Conservation (phyloP, 2,329 filamentous ascomycete genomes). For the Sporothrix variecibatus region DNA sequence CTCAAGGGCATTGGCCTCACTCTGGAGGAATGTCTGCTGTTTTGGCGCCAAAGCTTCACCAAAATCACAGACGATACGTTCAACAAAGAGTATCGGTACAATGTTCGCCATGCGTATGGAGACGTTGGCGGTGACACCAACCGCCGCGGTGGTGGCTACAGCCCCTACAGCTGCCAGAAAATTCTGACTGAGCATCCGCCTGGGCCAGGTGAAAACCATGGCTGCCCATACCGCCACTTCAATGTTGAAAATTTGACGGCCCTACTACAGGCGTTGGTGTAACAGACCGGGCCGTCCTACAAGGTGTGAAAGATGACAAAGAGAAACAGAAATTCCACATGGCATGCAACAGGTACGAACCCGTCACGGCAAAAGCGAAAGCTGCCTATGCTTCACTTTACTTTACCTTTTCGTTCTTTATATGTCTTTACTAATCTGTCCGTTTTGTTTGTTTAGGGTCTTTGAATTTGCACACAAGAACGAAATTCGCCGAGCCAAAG, state of each 20-base stretch:
- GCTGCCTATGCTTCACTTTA: neutral
- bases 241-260: conserved; percentile 79
- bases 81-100: conserved; percentile 97
- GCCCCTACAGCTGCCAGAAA: conserved; percentile 91
- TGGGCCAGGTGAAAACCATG: conserved; percentile 83
- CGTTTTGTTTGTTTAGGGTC: conserved; percentile 54
- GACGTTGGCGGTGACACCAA: conserved; percentile 93
- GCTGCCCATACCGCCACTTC: conserved; percentile 96
- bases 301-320: conserved; percentile 84
- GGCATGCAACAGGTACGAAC: conserved; percentile 78
- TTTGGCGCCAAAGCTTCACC: conserved; percentile 87
- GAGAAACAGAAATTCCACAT: conserved; percentile 88
- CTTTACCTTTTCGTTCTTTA: conserved; percentile 11
- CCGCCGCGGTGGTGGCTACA: conserved; percentile 81
- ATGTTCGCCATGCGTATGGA: conserved; percentile 91
- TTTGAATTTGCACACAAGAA: conserved; percentile 85
- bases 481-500: conserved; percentile 75
- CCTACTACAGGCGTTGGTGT: conserved; percentile 78
- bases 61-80: conserved; percentile 91
- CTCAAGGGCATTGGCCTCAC: conserved; percentile 91
- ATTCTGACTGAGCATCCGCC: conserved; percentile 88
- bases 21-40: conserved; percentile 86
- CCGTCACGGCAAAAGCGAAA: neutral
- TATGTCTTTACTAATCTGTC: neutral
- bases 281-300: conserved; percentile 72